A percentile compares a stretch with the other conserved stretches of the same genome.
phyloP scores from a whole-genome alignment of 148 eudicot genomes.

The Vaccinium myrtillus region DNA sequence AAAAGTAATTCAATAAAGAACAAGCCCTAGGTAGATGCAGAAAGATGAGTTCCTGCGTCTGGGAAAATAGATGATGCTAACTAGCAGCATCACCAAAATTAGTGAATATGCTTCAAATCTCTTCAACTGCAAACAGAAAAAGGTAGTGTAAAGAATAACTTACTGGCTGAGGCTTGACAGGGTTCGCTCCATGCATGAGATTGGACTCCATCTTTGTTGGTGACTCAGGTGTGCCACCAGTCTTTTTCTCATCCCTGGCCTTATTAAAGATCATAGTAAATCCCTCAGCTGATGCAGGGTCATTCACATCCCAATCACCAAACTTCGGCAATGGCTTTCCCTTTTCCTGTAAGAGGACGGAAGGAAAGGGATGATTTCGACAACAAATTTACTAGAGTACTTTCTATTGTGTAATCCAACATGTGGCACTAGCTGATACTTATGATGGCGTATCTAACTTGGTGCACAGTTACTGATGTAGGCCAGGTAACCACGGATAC shows the following conservation, averaged over 20 bases:
- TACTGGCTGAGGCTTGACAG: slow-evolving; percentile 64
- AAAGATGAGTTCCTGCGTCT: neutral
- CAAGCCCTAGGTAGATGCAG: neutral
- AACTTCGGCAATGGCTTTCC: slow-evolving; percentile 86
- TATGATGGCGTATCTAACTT: neutral
- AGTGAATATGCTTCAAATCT: neutral
- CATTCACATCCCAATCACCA: slow-evolving; percentile 96
- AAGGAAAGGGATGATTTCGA: neutral
- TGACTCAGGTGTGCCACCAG: slow-evolving; percentile 75
- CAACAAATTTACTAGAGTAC: neutral
- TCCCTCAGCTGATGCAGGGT: slow-evolving; percentile 91
- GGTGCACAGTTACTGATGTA: neutral
- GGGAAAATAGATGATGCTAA: neutral
- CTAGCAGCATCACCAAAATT: neutral
- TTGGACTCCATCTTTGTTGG: slow-evolving; percentile 48
- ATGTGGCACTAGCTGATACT: neutral
- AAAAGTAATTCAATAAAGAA: neutral
- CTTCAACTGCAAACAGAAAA: neutral
- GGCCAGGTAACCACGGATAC: neutral
- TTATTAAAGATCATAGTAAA: slow-evolving; percentile 87
- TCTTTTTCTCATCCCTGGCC: slow-evolving; percentile 89
- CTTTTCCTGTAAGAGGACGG: slow-evolving; percentile 50
- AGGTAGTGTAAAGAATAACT: slow-evolving; percentile 22
- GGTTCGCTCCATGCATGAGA: slow-evolving; percentile 43
- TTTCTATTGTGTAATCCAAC: neutral